Base-by-base conservation (phyloP, 2,329 filamentous ascomycete genomes). In the Diplocarpon rosae region DNA sequence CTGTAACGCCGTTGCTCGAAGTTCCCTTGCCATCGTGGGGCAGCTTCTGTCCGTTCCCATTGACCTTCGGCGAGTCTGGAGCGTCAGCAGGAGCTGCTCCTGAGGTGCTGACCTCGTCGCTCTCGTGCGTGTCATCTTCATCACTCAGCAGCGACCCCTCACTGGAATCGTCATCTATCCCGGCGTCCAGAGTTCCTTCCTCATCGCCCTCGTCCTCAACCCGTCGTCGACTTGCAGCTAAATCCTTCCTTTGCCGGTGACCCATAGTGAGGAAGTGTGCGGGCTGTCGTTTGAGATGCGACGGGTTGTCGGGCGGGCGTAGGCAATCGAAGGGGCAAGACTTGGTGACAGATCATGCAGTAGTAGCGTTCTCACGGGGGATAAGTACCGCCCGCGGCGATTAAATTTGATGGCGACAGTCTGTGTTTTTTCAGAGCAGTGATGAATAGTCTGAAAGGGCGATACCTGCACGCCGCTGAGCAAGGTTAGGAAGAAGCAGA, bases 121-220 rank as follows among this genome's bases (percentile, higher is more conserved):
- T 75, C 55, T 76, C 69, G 56, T 67, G 72, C 43, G 66, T 66
- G 52, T 77, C 75, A 55, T 76, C 68, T 46, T 81, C 78, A 48
- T 82, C 78, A 59, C 72, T 79, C 47, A 67, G 66, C 54, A 76
- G 64, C 46, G 79, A 82, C 52, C 74, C 78, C 48, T 83, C 79
- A 52, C 73, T 79, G 41, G 78, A 83, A 60, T 83, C 78, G 54
- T 83, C 78, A 54, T 81, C 77, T 32, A 75, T 61, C 46, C 72
- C 65, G 42, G 67, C 65, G 48, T 76, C 74, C 41, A 64, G 68
- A 48, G 69, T 71, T 52, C 68, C 73, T 52, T 84, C 80, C 53
- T 84, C 81, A 56, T 84, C 81, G 55, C 73, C 80, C 61, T 85
- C 80, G 58, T 85, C 80, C 63, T 80, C 78, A 53, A 78, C 72